Evolutionary conservation across 176 grass and related monocot species (phyloP).

Genomic region (Triticum timopheevii): DNA sequence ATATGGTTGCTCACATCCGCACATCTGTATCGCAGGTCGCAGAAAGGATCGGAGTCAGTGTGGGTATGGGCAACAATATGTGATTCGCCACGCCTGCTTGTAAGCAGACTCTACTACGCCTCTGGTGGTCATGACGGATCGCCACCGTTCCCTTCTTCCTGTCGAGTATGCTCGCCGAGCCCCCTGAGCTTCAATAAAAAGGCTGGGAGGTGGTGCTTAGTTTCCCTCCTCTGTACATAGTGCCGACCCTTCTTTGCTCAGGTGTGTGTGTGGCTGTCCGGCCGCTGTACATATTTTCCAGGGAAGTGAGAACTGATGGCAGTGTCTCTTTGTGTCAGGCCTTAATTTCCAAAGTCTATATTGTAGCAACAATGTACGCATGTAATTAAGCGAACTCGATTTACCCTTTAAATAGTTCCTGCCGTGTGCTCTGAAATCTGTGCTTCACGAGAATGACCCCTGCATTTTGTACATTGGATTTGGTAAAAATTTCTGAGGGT

Average conservation of each 20-base stretch:
- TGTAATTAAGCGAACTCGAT: background rate
- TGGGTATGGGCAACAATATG: conserved; percentile 1
- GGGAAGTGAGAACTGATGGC: background rate
- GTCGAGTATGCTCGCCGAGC: background rate
- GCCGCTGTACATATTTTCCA: conserved; percentile 41
- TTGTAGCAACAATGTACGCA: background rate
- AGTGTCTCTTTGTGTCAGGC: background rate
- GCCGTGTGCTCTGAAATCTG: background rate
- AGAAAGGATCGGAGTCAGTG: conserved; percentile 49
- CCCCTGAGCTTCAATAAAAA: conserved; percentile 17
- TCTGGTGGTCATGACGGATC: background rate
- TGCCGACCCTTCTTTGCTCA: conserved; percentile 27
- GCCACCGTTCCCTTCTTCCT: background rate
- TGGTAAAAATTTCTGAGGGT: background rate
- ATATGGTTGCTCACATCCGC: background rate
- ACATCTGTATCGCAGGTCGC: conserved; percentile 33
- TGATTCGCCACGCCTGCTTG: background rate
- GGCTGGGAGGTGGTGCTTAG: background rate
- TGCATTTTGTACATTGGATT: background rate
- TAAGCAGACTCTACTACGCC: background rate
- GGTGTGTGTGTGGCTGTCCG: background rate
- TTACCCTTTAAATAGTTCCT: background rate
- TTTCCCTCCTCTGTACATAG: conserved; percentile 12
- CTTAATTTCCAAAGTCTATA: conserved; percentile 6
- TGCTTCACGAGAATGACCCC: background rate